Percentiles rank a stretch among this genome's conserved stretches.
Evolutionary conservation across 1,139 yeast genomes (phyloP).

Genomic region (Blastobotrys indianensis): DNA sequence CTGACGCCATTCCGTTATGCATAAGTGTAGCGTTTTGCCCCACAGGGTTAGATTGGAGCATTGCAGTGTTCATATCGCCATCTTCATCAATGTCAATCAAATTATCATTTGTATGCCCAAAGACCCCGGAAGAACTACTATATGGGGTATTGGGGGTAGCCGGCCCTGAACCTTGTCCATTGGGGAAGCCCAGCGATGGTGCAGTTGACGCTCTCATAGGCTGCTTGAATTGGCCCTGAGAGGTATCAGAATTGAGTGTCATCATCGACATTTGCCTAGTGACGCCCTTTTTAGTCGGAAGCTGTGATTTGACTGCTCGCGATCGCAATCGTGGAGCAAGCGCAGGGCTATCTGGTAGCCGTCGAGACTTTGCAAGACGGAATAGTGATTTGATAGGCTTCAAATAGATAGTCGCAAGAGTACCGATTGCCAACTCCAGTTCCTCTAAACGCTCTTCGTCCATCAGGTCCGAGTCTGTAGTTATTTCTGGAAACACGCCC

Average conservation of each 20-base stretch:
- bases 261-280: slow-evolving; percentile 7
- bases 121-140: not conserved
- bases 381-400: slow-evolving; percentile 80
- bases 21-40: slow-evolving; percentile 12
- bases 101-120: slow-evolving; percentile 8
- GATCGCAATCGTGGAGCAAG: slow-evolving; percentile 36
- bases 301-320: not conserved
- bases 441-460: slow-evolving; percentile 73
- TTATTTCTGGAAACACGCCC: slow-evolving; percentile 56
- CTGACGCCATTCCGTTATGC: slow-evolving; percentile 22
- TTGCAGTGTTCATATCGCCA: slow-evolving; percentile 10
- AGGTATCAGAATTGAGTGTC: slow-evolving; percentile 1
- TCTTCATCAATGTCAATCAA: slow-evolving; percentile 19
- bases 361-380: slow-evolving; percentile 53
- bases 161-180: not conserved
- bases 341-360: slow-evolving; percentile 59
- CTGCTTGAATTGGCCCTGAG: not conserved
- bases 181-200: not conserved
- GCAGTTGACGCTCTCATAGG: not conserved
- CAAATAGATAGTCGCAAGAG: slow-evolving; percentile 75
- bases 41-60: not conserved
- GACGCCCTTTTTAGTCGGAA: not conserved
- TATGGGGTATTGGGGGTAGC: not conserved
- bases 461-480: slow-evolving; percentile 62
- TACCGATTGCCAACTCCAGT: slow-evolving; percentile 73